These are phyloP conservation scores for Nemania sp. DNA, from an alignment of 2,329 filamentous ascomycete species.

Conservation along the genomic window DNA sequence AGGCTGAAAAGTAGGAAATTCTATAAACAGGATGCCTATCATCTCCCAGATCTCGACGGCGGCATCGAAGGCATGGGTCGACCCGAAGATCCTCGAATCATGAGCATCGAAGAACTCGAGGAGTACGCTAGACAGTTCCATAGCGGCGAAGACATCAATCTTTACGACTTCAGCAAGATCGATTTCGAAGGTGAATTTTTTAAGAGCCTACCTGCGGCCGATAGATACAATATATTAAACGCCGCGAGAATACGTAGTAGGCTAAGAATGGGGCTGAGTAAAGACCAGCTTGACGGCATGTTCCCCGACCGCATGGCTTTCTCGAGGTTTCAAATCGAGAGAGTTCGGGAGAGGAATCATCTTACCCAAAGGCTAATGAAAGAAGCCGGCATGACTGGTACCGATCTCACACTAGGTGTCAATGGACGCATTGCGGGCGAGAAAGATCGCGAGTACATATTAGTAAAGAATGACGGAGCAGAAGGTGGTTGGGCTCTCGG, in stretches of 20 bases:
- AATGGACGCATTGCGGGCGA: conserved; percentile 82
- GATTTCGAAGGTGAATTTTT: conserved; percentile 98
- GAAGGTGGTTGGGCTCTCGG: conserved; percentile 97
- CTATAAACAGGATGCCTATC: conserved; percentile 92
- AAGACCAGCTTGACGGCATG: conserved; percentile 96
- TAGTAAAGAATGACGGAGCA: conserved; percentile 94
- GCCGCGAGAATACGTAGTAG: conserved; percentile 89
- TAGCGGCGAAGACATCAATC: conserved; percentile 87
- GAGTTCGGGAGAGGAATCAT: conserved; percentile 91
- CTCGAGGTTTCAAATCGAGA: conserved; percentile 94
- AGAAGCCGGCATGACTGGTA: conserved; percentile 87
- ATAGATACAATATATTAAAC: conserved; percentile 97
- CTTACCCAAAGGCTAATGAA: conserved; percentile 95
- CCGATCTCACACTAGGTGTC: conserved; percentile 75
- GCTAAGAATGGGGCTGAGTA: conserved; percentile 93
- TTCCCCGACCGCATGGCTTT: conserved; percentile 98
- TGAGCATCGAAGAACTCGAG: conserved; percentile 94
- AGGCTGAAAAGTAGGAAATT: conserved; percentile 81
- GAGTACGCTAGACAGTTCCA: conserved; percentile 94
- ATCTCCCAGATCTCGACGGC: conserved; percentile 86
- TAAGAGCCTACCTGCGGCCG: conserved; percentile 85
- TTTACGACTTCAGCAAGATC: conserved; percentile 98
- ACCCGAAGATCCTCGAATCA: conserved; percentile 92
- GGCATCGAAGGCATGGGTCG: conserved; percentile 87
- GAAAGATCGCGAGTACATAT: conserved; percentile 90